Evolutionary conservation across 768 basidiomycete genomes (phyloP), one percentile per base, ranked within the genome.

Genomic region (Psilocybe tampanensis): DNA sequence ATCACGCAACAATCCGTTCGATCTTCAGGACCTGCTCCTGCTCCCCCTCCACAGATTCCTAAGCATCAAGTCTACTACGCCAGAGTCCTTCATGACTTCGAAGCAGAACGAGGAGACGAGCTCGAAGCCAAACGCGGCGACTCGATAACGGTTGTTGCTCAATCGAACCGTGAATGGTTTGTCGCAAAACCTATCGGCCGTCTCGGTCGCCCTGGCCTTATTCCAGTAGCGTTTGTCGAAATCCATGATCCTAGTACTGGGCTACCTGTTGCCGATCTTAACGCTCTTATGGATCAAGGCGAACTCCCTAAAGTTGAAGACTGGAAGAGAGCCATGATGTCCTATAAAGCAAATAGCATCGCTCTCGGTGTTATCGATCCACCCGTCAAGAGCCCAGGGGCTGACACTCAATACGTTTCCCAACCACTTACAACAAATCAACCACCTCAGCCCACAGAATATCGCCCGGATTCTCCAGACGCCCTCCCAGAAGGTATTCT

Each of bases 111-210:
- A 44, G 84, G 92, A 3, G 97, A 99, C 69, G 97, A 99, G 68
- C 86, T 99, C 44, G 95, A 96, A 59, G 96, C 96, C 1, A 94
- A 90, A 66, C 84, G 88, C 0, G 96, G 95, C 33, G 97, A 99
- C 66, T 82, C 92, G 8, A 92, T 99, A 68, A 91, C 95, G 17
- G 94, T 99, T 58, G 97, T 98, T 55, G 97, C 97, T 0, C 97
- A 98, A 72, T 98, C 95, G n/a, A 99, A 98, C 68, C 93, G 94
- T 61, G 97, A 99, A 72, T 99, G 97, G 97, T 98, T 98, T 72
- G 97, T 99, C 47, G 97, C 97, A 23, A 99, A 99, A 74, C 94
- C 96, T 12, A 99, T 99, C 66, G 94, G 95, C 39, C 83, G 86
- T 54, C 84, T 99, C 18, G 96, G 97, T 26, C 89, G 95, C 52